phyloP scores from a whole-genome alignment of 306 rosid genomes.

The Malus sylvestris region DNA sequence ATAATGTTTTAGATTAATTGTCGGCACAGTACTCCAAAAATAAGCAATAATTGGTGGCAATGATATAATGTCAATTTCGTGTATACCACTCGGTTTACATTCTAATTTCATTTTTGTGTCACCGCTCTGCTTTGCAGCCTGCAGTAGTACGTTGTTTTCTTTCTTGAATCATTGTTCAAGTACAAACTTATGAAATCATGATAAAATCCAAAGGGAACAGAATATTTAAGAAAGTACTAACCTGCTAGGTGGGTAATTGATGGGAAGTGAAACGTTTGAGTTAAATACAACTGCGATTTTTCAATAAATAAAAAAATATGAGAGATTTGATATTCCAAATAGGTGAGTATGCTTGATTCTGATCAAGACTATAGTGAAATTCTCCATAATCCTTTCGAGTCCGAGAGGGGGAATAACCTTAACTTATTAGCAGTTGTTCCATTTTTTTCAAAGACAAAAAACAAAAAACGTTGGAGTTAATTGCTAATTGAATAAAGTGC shows the following conservation, averaged over 20 bases:
- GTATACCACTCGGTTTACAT: neutral
- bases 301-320: too few relatives aligned
- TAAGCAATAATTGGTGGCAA: neutral
- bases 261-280: too few relatives aligned
- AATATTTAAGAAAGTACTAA: neutral
- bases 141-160: neutral
- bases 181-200: neutral
- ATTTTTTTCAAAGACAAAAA: too few relatives aligned
- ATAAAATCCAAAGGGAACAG: neutral
- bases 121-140: neutral
- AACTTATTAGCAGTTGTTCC: rapidly evolving
- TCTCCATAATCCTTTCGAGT: too few relatives aligned
- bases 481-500: neutral
- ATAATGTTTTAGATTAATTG: neutral
- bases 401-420: too few relatives aligned
- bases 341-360: rapidly evolving
- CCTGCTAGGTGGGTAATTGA: neutral
- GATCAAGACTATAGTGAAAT: rapidly evolving
- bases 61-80: neutral
- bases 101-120: neutral
- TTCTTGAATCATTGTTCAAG: neutral
- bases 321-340: too few relatives aligned
- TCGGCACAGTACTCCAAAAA: neutral
- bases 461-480: too few relatives aligned
- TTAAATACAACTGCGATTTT: too few relatives aligned